phyloP scores from a whole-genome alignment of 805 yeast species.

The Yarrowia sp. region DNA sequence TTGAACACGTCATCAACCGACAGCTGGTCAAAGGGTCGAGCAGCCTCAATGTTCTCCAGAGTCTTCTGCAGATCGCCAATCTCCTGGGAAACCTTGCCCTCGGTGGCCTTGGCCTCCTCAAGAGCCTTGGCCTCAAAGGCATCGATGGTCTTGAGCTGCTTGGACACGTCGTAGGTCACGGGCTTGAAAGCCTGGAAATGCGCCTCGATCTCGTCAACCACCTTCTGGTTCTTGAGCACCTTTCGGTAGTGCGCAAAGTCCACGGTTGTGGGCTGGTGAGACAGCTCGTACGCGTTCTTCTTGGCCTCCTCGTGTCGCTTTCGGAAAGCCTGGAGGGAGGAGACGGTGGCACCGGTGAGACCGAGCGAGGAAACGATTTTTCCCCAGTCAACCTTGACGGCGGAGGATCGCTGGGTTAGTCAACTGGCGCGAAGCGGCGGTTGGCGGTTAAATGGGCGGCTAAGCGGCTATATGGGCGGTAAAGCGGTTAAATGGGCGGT shows the following conservation, averaged over 20 bases:
- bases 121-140: conserved; percentile 94
- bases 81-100: conserved; percentile 85
- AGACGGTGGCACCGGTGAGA: conserved; percentile 89
- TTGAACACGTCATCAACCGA: conserved; percentile 92
- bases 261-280: conserved; percentile 74
- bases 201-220: conserved; percentile 68
- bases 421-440: neutral
- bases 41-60: conserved; percentile 89
- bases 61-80: conserved; percentile 85
- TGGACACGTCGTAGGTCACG: conserved; percentile 80
- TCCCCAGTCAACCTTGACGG: conserved; percentile 94
- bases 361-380: conserved; percentile 87
- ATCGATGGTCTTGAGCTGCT: conserved; percentile 89
- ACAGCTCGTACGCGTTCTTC: conserved; percentile 73
- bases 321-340: conserved; percentile 88
- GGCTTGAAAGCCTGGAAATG: conserved; percentile 73
- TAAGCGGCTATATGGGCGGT: too few relatives aligned
- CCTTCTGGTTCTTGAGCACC: conserved; percentile 77
- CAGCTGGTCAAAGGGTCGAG: conserved; percentile 97
- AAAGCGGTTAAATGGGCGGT: too few relatives aligned
- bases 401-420: conserved; percentile 50
- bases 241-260: conserved; percentile 84
- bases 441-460: neutral
- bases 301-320: conserved; percentile 99
- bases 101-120: conserved; percentile 94